Conservation (phyloP, 108 stramenopile genomes). For the Nitzschia palea region DNA sequence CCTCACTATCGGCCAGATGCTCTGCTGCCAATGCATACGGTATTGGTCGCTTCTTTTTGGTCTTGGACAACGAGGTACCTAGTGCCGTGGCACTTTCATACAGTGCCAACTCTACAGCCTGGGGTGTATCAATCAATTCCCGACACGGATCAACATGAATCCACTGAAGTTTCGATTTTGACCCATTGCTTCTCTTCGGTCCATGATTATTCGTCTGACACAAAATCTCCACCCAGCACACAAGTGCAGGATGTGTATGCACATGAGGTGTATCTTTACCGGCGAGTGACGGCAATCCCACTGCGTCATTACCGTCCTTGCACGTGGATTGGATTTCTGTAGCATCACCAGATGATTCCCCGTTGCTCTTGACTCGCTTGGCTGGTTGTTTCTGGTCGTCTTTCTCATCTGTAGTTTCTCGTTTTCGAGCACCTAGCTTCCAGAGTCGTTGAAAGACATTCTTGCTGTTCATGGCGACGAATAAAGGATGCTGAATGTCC, state of each 20-base stretch:
- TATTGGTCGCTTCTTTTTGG: constrained; percentile 37
- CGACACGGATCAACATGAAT: constrained; percentile 25
- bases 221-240: constrained; percentile 29
- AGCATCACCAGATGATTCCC: not conserved
- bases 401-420: not conserved
- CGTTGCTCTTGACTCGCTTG: not conserved
- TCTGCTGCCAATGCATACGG: constrained; percentile 75
- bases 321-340: not conserved
- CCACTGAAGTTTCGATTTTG: constrained; percentile 22
- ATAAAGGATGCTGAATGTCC: constrained; percentile 73
- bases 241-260: no score
- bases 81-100: constrained; percentile 23
- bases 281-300: not conserved
- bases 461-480: constrained; percentile 15
- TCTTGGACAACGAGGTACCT: not conserved
- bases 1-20: constrained; percentile 19
- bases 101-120: constrained; percentile 40
- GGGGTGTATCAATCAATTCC: constrained; percentile 46
- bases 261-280: not conserved
- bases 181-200: not conserved
- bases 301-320: not conserved
- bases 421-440: not conserved
- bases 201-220: not conserved
- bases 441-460: constrained; percentile 14
- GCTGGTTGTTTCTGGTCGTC: constrained; percentile 15